Conservation (phyloP, 805 yeast species). For the Wickerhamiella azyma region DNA sequence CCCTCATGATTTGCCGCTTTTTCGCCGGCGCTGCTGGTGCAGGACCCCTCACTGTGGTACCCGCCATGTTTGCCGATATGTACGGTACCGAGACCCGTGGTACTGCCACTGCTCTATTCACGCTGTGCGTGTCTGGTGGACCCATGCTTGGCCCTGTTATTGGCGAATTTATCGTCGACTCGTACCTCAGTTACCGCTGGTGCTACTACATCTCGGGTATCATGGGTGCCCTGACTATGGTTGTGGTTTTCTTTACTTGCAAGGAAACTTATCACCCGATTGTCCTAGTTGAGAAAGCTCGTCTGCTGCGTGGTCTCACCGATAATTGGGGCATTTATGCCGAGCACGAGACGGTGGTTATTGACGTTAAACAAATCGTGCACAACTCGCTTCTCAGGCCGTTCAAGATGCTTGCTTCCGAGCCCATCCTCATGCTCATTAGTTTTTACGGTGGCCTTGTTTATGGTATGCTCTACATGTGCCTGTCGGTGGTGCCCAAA, state of each 20-base stretch:
- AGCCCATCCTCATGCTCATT: conserved; percentile 27
- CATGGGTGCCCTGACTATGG: conserved; percentile 22
- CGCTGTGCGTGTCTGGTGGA: conserved; percentile 54
- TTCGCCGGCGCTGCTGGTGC: conserved; percentile 48
- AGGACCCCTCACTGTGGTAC: conserved; percentile 45
- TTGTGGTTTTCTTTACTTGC: conserved; percentile 27
- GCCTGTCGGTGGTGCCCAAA: conserved; percentile 27
- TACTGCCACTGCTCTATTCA: conserved; percentile 36
- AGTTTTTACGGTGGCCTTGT: conserved; percentile 28
- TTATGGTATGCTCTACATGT: conserved; percentile 28
- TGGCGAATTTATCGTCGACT: conserved; percentile 66
- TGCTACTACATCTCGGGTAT: conserved; percentile 37
- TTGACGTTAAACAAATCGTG: conserved; percentile 29
- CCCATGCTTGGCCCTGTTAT: conserved; percentile 77
- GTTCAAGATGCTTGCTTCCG: conserved; percentile 26
- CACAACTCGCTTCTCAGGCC: conserved; percentile 24
- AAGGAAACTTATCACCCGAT: conserved; percentile 25
- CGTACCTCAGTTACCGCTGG: conserved; percentile 52
- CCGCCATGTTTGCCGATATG: conserved; percentile 47
- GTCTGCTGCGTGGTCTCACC: conserved; percentile 32
- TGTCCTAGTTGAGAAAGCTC: conserved; percentile 34
- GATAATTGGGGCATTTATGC: conserved; percentile 40
- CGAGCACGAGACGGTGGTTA: conserved; percentile 31
- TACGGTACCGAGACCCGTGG: conserved; percentile 40
- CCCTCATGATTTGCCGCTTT: conserved; percentile 41